A percentile compares a stretch with the other conserved stretches of the same genome.
Evolutionary conservation across 2,329 filamentous ascomycete species (phyloP).

Genomic region (Aspergillus sp.): DNA sequence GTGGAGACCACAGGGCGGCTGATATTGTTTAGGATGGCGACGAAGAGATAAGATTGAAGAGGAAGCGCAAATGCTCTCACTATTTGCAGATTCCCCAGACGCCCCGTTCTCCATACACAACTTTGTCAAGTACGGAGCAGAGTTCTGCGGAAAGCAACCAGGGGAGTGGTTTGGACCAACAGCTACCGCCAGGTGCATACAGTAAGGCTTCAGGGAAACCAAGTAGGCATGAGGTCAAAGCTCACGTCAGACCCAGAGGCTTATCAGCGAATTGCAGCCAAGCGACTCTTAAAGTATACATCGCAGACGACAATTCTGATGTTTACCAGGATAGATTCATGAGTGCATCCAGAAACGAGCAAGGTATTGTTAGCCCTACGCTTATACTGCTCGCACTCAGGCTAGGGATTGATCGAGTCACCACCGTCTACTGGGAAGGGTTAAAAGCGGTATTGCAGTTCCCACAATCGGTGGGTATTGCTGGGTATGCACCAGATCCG

Average conservation of each 20-base stretch:
- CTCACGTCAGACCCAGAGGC: conserved; percentile 54
- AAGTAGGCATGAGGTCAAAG: not conserved
- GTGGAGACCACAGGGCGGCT: conserved; percentile 22
- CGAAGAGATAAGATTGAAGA: conserved; percentile 57
- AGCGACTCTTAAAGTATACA: conserved; percentile 73
- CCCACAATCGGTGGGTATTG: conserved; percentile 91
- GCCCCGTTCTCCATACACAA: conserved; percentile 94
- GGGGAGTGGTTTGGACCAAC: conserved; percentile 99
- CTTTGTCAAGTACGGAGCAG: conserved; percentile 85
- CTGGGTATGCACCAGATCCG: conserved; percentile 61
- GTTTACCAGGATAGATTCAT: conserved; percentile 90
- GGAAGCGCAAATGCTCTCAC: conserved; percentile 70
- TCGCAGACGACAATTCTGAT: conserved; percentile 85
- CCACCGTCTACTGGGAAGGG: conserved; percentile 93
- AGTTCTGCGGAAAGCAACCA: conserved; percentile 87
- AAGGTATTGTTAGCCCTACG: conserved; percentile 72
- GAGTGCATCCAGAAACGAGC: conserved; percentile 68
- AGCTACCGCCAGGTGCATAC: conserved; percentile 88
- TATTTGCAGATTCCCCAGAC: conserved; percentile 83
- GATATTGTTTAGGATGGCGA: conserved; percentile 67
- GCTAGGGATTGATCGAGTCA: conserved; percentile 91
- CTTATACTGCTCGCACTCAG: conserved; percentile 85
- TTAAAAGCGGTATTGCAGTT: conserved; percentile 81
- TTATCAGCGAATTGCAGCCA: conserved; percentile 66
- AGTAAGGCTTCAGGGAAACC: conserved; percentile 56